Evolutionary conservation across 768 basidiomycete species (phyloP).

Genomic region (Trametes punicea): DNA sequence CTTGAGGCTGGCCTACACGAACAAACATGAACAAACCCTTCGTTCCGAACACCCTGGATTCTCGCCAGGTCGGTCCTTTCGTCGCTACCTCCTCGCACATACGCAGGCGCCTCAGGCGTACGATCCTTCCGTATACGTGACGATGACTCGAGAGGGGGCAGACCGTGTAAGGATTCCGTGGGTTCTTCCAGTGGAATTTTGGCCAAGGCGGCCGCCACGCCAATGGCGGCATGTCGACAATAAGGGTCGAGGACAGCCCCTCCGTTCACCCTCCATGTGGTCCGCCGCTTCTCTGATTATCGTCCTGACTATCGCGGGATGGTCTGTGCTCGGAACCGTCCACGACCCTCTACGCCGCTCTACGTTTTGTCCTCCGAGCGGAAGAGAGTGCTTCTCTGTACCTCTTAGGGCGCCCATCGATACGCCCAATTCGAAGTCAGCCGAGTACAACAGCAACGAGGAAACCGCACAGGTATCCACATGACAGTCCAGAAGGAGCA

Average conservation of each 20-base stretch:
- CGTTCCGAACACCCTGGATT: no score
- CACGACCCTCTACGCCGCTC: background rate
- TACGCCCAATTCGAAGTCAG: conserved; percentile 12
- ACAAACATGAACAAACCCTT: no score
- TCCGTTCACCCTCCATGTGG: background rate
- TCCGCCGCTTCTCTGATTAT: conserved; percentile 11
- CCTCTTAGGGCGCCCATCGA: conserved; percentile 6
- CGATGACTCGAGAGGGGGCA: no score
- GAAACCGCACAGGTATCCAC: background rate
- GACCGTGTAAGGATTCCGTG: no score
- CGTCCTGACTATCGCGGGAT: background rate
- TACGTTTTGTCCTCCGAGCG: background rate
- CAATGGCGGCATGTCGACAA: background rate
- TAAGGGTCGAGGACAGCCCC: background rate
- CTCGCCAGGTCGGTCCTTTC: no score
- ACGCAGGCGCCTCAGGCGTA: no score
- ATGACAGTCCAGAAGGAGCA: background rate
- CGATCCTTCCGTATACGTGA: no score
- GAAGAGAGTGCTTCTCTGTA: background rate
- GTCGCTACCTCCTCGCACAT: no score
- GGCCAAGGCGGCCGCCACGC: background rate
- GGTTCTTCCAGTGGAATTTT: background rate
- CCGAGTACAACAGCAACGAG: background rate
- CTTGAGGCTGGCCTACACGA: no score
- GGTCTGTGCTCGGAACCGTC: background rate